Conservation (phyloP, 495 filamentous ascomycete species). For the Tuber indicum region DNA sequence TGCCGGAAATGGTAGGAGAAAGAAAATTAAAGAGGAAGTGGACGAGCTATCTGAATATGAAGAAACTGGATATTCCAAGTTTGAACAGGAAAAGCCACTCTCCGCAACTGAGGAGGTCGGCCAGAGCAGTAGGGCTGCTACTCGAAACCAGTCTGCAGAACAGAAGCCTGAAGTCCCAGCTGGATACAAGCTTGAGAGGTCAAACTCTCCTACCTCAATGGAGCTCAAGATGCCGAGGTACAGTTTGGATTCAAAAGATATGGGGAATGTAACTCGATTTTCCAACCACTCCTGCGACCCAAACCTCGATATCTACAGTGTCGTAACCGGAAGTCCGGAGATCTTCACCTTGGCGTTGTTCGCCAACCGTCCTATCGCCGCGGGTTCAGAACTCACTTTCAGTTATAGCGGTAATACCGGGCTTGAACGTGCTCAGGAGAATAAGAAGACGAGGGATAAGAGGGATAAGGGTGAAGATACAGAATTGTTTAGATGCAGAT, state of each 20-base stretch:
- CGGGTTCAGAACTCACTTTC: not conserved
- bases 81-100: not conserved
- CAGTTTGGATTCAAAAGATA: not conserved
- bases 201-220: not conserved
- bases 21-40: not conserved
- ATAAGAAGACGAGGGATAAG: not conserved
- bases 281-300: constrained; percentile 1
- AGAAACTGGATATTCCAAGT: not conserved
- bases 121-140: not conserved
- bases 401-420: not conserved
- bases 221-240: not conserved
- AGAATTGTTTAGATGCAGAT: not conserved
- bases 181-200: not conserved
- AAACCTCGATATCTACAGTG: constrained; percentile 1
- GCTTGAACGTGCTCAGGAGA: not conserved
- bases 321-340: not conserved
- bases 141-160: not conserved
- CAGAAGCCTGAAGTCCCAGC: not conserved
- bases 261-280: not conserved
- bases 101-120: not conserved
- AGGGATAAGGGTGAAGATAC: not conserved
- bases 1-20: not conserved
- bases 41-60: not conserved
- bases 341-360: not conserved
- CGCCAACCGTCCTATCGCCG: not conserved